phyloP scores from a whole-genome alignment of 306 rosid species.

The Castanea sativa region DNA sequence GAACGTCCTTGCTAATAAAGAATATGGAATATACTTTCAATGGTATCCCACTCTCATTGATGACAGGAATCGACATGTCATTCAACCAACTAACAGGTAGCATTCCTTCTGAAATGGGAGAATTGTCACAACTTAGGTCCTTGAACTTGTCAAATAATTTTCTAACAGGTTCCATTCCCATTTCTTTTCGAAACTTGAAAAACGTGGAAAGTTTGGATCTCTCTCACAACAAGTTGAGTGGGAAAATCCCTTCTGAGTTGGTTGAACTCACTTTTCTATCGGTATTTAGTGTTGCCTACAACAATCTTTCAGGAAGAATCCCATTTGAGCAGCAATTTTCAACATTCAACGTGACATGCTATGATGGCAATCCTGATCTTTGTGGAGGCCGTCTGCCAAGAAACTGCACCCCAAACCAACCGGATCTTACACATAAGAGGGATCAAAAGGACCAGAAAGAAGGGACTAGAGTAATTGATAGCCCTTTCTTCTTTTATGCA shows the following conservation, averaged over 20 bases:
- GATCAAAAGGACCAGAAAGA: neutral
- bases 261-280: neutral
- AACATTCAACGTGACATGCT: neutral
- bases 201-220: neutral
- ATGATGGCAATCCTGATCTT: neutral
- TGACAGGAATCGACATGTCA: neutral
- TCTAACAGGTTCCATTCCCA: neutral
- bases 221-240: neutral
- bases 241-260: neutral
- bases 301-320: neutral
- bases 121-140: neutral
- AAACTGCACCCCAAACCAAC: neutral
- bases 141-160: neutral
- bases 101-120: neutral
- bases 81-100: neutral
- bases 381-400: neutral
- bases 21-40: neutral
- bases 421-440: neutral
- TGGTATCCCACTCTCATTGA: neutral
- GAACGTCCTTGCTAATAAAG: neutral
- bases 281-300: neutral
- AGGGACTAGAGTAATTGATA: neutral
- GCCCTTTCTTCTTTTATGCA: neutral
- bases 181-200: neutral
- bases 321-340: neutral